A percentile compares a stretch with the other conserved stretches of the same genome.
Conservation (phyloP, 2,329 filamentous ascomycete species). For the Alternaria atra region DNA sequence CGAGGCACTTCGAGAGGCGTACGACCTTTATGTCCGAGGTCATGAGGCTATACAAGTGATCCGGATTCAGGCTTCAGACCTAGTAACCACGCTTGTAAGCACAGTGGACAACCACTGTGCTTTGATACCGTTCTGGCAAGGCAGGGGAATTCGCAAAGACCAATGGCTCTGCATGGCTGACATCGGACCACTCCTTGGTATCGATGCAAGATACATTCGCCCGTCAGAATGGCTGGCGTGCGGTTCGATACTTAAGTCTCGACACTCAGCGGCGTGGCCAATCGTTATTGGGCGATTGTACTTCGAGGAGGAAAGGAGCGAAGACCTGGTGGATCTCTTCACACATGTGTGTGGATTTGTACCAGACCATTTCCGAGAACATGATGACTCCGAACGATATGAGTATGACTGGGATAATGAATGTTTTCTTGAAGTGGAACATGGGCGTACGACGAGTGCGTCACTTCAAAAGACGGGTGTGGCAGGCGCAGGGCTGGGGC, state of each 20-base stretch:
- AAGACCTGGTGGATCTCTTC: neutral
- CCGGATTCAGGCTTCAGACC: neutral
- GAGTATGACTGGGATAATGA: constrained; percentile 4
- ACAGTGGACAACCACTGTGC: rapidly evolving
- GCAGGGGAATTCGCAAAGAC: neutral
- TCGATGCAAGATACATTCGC: neutral
- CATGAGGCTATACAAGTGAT: neutral
- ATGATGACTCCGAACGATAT: neutral
- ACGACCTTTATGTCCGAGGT: neutral
- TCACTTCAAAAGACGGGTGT: neutral
- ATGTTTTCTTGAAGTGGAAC: neutral
- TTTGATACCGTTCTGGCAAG: neutral
- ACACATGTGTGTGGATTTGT: neutral
- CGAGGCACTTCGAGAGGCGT: neutral
- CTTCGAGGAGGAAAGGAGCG: neutral
- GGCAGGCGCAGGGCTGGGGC: neutral
- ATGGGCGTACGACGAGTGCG: neutral
- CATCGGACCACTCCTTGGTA: neutral
- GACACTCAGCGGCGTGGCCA: constrained; percentile 5
- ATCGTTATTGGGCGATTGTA: neutral
- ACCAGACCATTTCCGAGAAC: neutral
- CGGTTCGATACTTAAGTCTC: neutral
- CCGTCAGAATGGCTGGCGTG: constrained; percentile 10
- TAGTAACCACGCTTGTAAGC: neutral
- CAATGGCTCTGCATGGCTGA: neutral